These are phyloP conservation scores for Taphrina confusa DNA, from an alignment of 1,139 yeast species.

Conservation along the genomic window DNA sequence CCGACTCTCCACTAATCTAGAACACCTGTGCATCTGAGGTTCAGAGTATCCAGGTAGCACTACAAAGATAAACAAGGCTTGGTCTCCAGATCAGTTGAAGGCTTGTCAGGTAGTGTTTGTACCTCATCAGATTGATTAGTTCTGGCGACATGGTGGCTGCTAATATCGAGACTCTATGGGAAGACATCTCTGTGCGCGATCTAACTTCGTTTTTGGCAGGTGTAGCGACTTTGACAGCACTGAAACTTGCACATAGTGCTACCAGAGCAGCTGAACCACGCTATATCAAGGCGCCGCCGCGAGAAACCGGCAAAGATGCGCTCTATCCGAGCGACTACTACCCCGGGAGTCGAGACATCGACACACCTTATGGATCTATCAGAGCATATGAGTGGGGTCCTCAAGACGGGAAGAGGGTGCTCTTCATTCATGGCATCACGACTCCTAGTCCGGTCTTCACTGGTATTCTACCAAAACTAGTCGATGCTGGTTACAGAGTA, in stretches of 20 bases:
- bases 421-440: slow-evolving; percentile 34
- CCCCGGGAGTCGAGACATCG: slow-evolving; percentile 13
- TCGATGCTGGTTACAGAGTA: slow-evolving; percentile 28
- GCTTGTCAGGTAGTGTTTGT: no score
- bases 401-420: slow-evolving; percentile 22
- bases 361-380: slow-evolving; percentile 28
- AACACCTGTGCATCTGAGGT: no score
- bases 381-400: slow-evolving; percentile 23
- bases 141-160: no score
- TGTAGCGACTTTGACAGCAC: background rate
- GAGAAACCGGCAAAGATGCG: slow-evolving; percentile 5
- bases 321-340: slow-evolving; percentile 13
- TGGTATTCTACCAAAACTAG: slow-evolving; percentile 12
- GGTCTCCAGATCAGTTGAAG: no score
- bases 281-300: slow-evolving; percentile 12
- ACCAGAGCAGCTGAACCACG: background rate
- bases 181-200: background rate
- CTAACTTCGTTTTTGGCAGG: slow-evolving; percentile 5
- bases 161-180: no score
- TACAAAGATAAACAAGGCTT: no score
- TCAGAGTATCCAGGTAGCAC: no score
- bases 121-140: no score
- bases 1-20: slow-evolving; percentile 6
- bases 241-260: background rate
- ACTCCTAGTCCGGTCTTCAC: slow-evolving; percentile 27